Evolutionary conservation across 805 yeast genomes (phyloP).

Genomic region (Saccharomycopsis lassenensis): DNA sequence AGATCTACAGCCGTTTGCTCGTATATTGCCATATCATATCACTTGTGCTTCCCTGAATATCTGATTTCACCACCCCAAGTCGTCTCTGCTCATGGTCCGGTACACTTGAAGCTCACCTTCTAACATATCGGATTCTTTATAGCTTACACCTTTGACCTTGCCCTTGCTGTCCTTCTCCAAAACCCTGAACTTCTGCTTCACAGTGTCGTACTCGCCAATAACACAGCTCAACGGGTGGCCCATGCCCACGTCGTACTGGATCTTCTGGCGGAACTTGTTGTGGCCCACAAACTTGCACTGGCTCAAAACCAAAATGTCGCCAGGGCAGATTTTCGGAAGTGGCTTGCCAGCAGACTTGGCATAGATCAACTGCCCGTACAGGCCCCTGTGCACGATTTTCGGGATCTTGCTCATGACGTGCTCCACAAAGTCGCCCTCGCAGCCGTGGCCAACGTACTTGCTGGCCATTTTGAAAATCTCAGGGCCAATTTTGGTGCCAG

Average conservation of each 20-base stretch:
- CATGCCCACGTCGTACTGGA: constrained; percentile 46
- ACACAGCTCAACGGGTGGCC: constrained; percentile 47
- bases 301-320: constrained; percentile 72
- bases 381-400: no score
- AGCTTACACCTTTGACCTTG: constrained; percentile 46
- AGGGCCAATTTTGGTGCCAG: constrained; percentile 34
- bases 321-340: no score
- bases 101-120: constrained; percentile 73
- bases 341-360: no score
- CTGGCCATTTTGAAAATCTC: constrained; percentile 36
- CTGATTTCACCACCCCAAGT: constrained; percentile 69
- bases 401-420: no score
- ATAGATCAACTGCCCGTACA: no score
- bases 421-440: no score
- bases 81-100: constrained; percentile 64
- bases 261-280: constrained; percentile 45
- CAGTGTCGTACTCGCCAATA: constrained; percentile 61
- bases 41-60: no score
- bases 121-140: constrained; percentile 61
- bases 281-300: constrained; percentile 66
- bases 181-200: constrained; percentile 61
- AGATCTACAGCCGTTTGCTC: no score
- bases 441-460: constrained; percentile 24
- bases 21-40: no score
- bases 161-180: constrained; percentile 38